These are phyloP conservation scores for Trametes punicea DNA, from an alignment of 768 basidiomycete species.

Conservation along the genomic window DNA sequence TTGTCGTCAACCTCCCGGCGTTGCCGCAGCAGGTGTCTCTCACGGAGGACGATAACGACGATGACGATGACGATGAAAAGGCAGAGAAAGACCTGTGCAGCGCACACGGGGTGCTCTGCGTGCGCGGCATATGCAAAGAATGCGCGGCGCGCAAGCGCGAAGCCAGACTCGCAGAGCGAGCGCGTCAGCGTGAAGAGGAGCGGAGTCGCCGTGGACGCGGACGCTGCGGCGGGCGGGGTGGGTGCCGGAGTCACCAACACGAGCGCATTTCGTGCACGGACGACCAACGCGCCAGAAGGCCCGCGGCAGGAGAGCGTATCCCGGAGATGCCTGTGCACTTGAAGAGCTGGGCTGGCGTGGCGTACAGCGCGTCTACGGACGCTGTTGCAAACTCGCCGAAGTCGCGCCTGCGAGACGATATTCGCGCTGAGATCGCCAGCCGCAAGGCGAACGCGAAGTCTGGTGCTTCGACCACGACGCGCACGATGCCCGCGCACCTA, in stretches of 20 bases:
- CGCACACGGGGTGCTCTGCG: slow-evolving; percentile 11
- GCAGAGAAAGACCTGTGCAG: slow-evolving; percentile 1
- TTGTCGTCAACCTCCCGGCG: background rate
- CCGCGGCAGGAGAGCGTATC: background rate
- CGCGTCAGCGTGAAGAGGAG: background rate
- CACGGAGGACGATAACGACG: background rate
- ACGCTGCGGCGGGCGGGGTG: background rate
- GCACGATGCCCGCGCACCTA: slow-evolving; percentile 4
- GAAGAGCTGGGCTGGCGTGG: background rate
- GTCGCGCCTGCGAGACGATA: slow-evolving; percentile 3
- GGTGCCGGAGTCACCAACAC: background rate
- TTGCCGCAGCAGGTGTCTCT: background rate
- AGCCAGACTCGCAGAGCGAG: background rate
- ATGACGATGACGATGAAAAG: background rate
- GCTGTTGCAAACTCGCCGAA: background rate
- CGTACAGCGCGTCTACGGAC: background rate
- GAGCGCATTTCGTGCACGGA: background rate
- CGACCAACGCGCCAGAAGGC: background rate
- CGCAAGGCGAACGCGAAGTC: background rate
- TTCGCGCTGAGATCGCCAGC: background rate
- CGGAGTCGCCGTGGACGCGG: background rate
- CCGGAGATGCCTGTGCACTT: background rate
- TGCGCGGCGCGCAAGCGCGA: slow-evolving; percentile 6
- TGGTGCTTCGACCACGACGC: background rate
- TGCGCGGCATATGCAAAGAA: slow-evolving; percentile 11